Base-by-base conservation (phyloP, 2,329 filamentous ascomycete species). In the Colletotrichum truncatum region DNA sequence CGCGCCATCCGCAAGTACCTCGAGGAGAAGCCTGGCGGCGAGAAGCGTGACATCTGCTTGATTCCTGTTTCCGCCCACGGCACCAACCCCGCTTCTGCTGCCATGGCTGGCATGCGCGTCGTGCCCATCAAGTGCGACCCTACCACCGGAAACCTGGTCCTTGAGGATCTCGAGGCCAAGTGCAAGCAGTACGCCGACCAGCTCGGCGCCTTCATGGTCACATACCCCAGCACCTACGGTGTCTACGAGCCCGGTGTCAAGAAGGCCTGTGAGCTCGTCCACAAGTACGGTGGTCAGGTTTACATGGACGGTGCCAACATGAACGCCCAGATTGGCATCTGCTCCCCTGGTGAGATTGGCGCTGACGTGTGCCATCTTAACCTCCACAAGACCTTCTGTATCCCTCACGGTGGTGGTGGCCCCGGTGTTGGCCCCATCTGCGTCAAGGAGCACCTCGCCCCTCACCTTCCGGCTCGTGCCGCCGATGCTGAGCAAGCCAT, bases 301-400 rank as follows among this genome's bases (percentile, higher is more conserved):
- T 98, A 98, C 84, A 98, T 98, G 95, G 95, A 98, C 76, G 95
- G 95, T 49, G 95, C 95, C 70, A 98, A 98, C 82, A 96, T 98
- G 93, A 98, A 98, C 75, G 95, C 95, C 16, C 95, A 98, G 79
- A 98, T 98, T 69, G 95, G 95, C 11, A 87, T 98, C 10, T 97
- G 93, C 82, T 97, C 93, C 1, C 95, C 95, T 2, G 95, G 95
- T 38, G 94, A 97, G 77, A 97, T 98, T 70, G 95, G 95, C 18
- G 95, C 95, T 28, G 95, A 98, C 76, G 94, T 98, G 38, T 98
- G 95, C 86, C 95, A 98, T 82, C 85, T 98, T 66, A 98, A 98
- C 80, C 86, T 98, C 41, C 95, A 98, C 88, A 98, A 98, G 87
- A 98, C 95, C 3, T 98, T 98, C 85, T 98, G 95, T 77, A 98